Base-by-base conservation (phyloP, 352 stramenopile genomes). In the Pythium angustatum region DNA sequence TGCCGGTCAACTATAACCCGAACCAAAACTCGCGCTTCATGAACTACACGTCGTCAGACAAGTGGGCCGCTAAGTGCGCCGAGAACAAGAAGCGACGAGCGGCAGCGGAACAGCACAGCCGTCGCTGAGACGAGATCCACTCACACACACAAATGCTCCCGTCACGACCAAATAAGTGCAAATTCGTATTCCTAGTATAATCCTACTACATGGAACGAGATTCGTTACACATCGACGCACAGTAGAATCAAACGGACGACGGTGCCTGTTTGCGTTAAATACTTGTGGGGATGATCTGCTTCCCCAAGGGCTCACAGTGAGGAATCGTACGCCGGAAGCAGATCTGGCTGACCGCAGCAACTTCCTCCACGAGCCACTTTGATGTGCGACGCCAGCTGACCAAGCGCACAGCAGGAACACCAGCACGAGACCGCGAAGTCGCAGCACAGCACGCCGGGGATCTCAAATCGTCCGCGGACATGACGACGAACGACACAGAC, bases 311-410 rank as follows among this genome's bases (percentile, higher is more conserved):
- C 15, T 60, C 30, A 60, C n/a, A 40, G 31, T n/a, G 53, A 60
- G 14, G 48, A 6, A 12, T 58, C 38, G 30, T 47, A 65, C 11
- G 17, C 45, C 9, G 48, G 48, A 28, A 65, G 27, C 14, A 33
- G n/a, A 15, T 65, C 58, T 11, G 47, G 58, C 34, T 43, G 10
- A 6, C 19, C 17, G 24, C 52, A 56, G 21, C 31, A 57, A 4
- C 38, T 27, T 17, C 27, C 21, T 3, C 30, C 6, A 9, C 55
- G 17, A 5, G 48, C 48, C 8, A 54, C 38, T 41, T 67, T 59
- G 3, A 67, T 31, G 22, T 67, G 60, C 9, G 49, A n/a, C 12
- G 26, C 52, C 41, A 67, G 31, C 44, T 67, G 60, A 12, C 60
- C 43, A 0, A 67, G n/a, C 6, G 54, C 31, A 48, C 60, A 67